phyloP scores from a whole-genome alignment of 495 filamentous ascomycete species.

The Podospora anserina region DNA sequence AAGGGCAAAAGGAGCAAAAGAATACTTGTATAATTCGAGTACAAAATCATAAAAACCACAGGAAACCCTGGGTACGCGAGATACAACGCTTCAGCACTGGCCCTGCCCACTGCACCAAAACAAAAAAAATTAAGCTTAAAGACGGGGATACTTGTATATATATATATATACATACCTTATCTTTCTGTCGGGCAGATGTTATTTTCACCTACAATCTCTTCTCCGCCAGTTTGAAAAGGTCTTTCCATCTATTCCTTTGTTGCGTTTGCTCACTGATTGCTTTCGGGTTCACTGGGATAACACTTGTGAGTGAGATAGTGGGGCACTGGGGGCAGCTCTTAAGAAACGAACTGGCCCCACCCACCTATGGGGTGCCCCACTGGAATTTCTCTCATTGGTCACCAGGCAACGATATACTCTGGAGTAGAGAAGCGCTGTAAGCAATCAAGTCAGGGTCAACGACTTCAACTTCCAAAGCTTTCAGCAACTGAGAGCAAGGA shows the following conservation, averaged over 20 bases:
- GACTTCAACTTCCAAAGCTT: background rate
- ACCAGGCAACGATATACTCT: background rate
- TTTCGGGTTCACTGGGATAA: background rate
- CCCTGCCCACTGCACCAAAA: too few species aligned
- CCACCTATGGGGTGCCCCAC: background rate
- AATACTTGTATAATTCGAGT: too few species aligned
- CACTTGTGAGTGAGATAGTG: background rate
- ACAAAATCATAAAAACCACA: too few species aligned
- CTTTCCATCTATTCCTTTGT: background rate
- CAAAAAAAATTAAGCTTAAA: too few species aligned
- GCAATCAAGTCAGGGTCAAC: background rate
- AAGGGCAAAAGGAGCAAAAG: too few species aligned
- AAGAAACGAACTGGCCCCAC: background rate
- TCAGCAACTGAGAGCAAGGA: background rate
- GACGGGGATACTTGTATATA: too few species aligned
- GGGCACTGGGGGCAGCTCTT: background rate
- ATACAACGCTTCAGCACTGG: too few species aligned
- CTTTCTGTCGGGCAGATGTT: too few species aligned
- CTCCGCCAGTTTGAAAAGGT: too few species aligned
- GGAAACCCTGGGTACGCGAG: too few species aligned
- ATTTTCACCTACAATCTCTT: too few species aligned
- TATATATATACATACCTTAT: too few species aligned
- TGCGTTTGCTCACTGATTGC: background rate
- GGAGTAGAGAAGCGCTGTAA: background rate
- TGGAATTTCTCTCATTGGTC: background rate